Percentiles rank a stretch among this genome's conserved stretches.
Evolutionary conservation across 2,329 filamentous ascomycete genomes (phyloP).

Genomic region (Trichocomaceae sp.): DNA sequence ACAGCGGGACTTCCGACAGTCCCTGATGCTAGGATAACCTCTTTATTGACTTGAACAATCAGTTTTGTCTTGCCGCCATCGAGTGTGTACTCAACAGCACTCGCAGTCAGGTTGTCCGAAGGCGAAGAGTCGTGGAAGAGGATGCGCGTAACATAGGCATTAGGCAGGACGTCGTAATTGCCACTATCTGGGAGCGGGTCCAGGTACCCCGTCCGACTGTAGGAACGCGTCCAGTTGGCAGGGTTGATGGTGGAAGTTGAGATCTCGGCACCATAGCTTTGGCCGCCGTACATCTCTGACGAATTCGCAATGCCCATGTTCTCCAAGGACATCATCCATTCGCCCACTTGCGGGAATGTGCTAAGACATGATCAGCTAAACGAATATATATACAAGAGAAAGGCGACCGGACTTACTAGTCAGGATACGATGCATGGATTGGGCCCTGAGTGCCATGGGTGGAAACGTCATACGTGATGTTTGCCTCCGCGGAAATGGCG

Average conservation of each 20-base stretch:
- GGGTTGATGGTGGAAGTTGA: constrained; percentile 31
- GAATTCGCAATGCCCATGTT: constrained; percentile 23
- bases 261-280: constrained; percentile 28
- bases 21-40: constrained; percentile 40
- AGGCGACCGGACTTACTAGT: constrained; percentile 18
- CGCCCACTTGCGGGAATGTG: constrained; percentile 24
- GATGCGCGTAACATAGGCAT: constrained; percentile 27
- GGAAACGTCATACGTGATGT: constrained; percentile 21
- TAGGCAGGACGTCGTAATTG: constrained; percentile 29
- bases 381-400: not conserved
- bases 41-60: constrained; percentile 23
- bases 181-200: constrained; percentile 26
- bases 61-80: constrained; percentile 23
- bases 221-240: constrained; percentile 31
- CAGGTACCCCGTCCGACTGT: constrained; percentile 31
- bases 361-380: constrained; percentile 17
- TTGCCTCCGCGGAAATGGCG: constrained; percentile 17
- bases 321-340: constrained; percentile 20
- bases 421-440: constrained; percentile 23
- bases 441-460: constrained; percentile 20
- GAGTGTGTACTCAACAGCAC: constrained; percentile 27
- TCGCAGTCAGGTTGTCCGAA: constrained; percentile 23
- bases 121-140: constrained; percentile 24
- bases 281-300: constrained; percentile 26
- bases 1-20: constrained; percentile 52